phyloP scores from a whole-genome alignment of 2,329 filamentous ascomycete species.

The Fusarium virguliforme region DNA sequence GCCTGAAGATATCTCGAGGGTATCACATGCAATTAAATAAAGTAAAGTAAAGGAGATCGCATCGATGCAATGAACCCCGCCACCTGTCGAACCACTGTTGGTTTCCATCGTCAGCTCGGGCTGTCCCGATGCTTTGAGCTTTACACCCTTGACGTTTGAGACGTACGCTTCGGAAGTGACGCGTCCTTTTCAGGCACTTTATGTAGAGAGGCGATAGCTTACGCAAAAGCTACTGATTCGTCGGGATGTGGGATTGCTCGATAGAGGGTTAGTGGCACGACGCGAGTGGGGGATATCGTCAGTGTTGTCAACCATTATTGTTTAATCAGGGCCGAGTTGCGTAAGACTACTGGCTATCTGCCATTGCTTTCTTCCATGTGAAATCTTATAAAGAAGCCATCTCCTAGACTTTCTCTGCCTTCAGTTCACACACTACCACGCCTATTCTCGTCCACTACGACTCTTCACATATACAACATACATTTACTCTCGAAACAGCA shows the following conservation, averaged over 20 bases:
- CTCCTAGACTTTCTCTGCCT: background rate
- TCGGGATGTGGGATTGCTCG: constrained; percentile 16
- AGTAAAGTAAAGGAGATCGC: too few relatives aligned
- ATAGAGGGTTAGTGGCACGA: constrained; percentile 12
- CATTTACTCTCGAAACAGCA: background rate
- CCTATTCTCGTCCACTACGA: background rate
- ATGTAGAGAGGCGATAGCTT: background rate
- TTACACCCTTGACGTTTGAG: background rate
- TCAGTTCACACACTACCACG: background rate
- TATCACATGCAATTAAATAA: too few relatives aligned
- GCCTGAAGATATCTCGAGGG: too few relatives aligned
- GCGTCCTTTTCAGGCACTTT: background rate
- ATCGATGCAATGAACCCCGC: background rate
- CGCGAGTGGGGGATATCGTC: background rate
- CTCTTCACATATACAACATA: background rate
- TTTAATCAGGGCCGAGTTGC: too few relatives aligned
- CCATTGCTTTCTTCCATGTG: background rate
- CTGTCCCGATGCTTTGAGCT: background rate
- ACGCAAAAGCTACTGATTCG: constrained; percentile 27
- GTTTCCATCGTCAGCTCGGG: background rate
- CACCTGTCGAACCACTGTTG: background rate
- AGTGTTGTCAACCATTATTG: background rate
- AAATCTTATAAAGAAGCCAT: background rate
- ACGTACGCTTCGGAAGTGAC: background rate
- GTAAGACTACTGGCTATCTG: too few relatives aligned